These are phyloP conservation scores for Pseudoperonospora humuli DNA, from an alignment of 352 stramenopile species.

Conservation along the genomic window DNA sequence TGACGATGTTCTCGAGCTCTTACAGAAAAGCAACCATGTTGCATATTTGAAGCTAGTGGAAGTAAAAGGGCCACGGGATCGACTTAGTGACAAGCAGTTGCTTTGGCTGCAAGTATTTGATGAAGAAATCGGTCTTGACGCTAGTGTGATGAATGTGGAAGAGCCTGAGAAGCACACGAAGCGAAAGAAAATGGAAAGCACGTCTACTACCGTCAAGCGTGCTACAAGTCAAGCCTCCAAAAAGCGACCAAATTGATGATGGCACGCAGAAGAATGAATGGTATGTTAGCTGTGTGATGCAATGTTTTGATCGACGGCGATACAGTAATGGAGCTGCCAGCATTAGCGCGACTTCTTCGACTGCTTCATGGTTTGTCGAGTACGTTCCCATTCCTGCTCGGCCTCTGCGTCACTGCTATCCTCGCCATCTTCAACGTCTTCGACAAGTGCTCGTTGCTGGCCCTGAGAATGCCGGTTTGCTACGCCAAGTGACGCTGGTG, in stretches of 20 bases:
- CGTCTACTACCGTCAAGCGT: constrained; percentile 3
- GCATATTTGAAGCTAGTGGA: constrained; percentile 64
- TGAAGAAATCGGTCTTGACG: constrained; percentile 41
- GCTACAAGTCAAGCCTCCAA: too few species aligned
- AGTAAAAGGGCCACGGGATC: constrained; percentile 81
- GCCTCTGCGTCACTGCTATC: constrained; percentile 12
- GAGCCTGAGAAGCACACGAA: constrained; percentile 46
- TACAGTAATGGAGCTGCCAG: not conserved
- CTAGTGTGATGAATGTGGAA: constrained; percentile 65
- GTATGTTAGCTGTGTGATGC: constrained; percentile 1
- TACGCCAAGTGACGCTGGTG: constrained; percentile 8
- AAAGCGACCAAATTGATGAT: too few species aligned
- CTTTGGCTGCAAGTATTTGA: constrained; percentile 68
- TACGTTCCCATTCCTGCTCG: constrained; percentile 32
- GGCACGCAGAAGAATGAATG: constrained; percentile 16
- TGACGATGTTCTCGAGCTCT: constrained; percentile 12
- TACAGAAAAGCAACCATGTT: constrained; percentile 11
- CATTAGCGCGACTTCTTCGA: constrained; percentile 11
- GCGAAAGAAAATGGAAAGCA: constrained; percentile 22
- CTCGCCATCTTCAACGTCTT: constrained; percentile 6
- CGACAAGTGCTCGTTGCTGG: not conserved
- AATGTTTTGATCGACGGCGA: not conserved
- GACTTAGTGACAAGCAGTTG: constrained; percentile 76
- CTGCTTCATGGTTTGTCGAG: constrained; percentile 25
- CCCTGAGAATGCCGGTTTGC: not conserved